These are phyloP conservation scores for Ganoderma multipileum DNA, from an alignment of 1,284 basidiomycete genomes.

Conservation along the genomic window DNA sequence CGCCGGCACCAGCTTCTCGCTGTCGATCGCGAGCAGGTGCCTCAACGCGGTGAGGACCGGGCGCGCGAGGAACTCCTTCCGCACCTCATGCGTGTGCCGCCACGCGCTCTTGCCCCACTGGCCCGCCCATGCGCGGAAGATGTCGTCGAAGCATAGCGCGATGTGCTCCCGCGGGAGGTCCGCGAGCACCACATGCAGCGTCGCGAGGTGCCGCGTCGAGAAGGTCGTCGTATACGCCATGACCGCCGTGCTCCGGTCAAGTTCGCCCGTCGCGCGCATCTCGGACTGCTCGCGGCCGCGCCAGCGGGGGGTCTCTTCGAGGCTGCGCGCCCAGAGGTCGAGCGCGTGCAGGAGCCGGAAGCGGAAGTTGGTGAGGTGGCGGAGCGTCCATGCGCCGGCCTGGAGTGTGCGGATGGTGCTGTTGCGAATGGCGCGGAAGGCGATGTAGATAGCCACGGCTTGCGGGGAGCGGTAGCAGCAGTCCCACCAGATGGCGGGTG, in stretches of 20 bases:
- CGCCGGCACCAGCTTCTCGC: neutral
- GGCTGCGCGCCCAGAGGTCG: constrained; percentile 12
- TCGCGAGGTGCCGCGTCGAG: constrained; percentile 13
- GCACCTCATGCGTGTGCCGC: neutral
- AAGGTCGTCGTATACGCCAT: constrained; percentile 26
- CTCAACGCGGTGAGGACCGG: neutral
- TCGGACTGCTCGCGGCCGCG: constrained; percentile 24
- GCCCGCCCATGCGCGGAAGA: constrained; percentile 4
- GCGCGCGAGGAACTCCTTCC: constrained; percentile 5
- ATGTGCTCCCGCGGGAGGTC: constrained; percentile 4
- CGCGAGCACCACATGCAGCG: neutral
- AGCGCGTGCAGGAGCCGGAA: constrained; percentile 14
- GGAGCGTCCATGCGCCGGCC: constrained; percentile 8
- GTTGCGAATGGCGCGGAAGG: neutral
- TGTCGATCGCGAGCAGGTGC: constrained; percentile 1
- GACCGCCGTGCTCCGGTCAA: constrained; percentile 22
- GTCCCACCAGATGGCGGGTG: constrained; percentile 23
- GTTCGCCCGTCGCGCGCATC: constrained; percentile 11
- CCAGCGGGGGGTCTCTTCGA: constrained; percentile 15
- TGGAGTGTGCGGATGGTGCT: neutral
- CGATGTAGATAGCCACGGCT: constrained; percentile 24
- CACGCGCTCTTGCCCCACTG: constrained; percentile 11
- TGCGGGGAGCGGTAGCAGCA: constrained; percentile 32
- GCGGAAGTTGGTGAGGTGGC: constrained; percentile 14
- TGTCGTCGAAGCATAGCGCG: constrained; percentile 5